Conservation (phyloP, 495 filamentous ascomycete species). For the Copromyces sp. region DNA sequence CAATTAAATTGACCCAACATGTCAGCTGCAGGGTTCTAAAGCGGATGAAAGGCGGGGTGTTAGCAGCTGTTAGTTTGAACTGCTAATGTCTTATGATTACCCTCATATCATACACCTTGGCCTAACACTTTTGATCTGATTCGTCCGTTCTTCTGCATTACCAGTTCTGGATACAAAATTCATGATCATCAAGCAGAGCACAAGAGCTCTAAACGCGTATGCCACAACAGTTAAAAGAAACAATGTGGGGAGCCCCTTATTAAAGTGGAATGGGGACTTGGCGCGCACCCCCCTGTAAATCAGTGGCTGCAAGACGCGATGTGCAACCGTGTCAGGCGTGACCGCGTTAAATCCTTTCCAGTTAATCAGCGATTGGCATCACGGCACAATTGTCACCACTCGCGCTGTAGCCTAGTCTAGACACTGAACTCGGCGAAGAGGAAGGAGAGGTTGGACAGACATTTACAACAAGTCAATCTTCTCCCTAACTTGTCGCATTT, state of each 20-base stretch:
- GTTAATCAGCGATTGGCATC: neutral
- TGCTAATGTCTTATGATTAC: neutral
- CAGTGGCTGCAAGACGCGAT: neutral
- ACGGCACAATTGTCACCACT: neutral
- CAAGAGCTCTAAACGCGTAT: neutral
- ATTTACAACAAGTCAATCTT: neutral
- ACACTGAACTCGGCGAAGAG: neutral
- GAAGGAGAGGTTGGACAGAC: neutral
- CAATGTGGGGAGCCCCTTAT: neutral
- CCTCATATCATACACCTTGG: neutral
- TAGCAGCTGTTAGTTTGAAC: neutral
- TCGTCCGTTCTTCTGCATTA: neutral
- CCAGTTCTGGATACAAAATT: neutral
- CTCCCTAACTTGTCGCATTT: neutral
- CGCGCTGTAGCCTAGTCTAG: neutral
- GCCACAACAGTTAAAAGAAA: neutral
- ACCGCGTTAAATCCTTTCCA: neutral
- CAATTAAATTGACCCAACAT: neutral
- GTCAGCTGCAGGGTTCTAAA: neutral
- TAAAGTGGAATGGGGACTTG: neutral
- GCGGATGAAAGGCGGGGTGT: neutral
- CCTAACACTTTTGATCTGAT: neutral
- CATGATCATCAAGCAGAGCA: neutral
- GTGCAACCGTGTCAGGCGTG: neutral
- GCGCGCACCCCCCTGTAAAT: neutral